phyloP scores from a whole-genome alignment of 441 rosid species.

The Syzygium syzygioides region DNA sequence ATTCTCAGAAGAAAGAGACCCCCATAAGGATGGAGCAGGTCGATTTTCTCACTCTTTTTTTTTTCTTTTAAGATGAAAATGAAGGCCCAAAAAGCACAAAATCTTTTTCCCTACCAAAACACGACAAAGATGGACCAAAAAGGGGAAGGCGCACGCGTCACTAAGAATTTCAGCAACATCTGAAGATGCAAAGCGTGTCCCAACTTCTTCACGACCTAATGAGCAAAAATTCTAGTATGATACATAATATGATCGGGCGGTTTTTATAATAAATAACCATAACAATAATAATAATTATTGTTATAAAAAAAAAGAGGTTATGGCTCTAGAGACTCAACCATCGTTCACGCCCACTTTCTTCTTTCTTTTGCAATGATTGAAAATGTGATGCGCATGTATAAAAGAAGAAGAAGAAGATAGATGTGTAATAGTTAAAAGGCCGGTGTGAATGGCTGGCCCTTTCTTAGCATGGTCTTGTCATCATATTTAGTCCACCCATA shows the following conservation, averaged over 20 bases:
- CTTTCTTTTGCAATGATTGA: background rate
- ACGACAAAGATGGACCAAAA: background rate
- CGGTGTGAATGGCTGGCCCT: background rate
- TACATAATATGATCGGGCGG: background rate
- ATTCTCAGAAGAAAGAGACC: background rate
- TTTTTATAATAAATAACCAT: background rate
- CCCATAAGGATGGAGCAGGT: background rate
- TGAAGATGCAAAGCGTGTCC: background rate
- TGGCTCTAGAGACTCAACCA: background rate
- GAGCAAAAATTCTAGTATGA: background rate
- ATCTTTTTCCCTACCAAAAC: background rate
- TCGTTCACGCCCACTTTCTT: background rate
- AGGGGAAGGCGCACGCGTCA: background rate
- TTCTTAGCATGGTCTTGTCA: background rate
- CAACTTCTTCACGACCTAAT: background rate
- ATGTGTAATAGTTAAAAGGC: background rate
- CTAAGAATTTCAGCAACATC: background rate
- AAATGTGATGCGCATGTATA: background rate
- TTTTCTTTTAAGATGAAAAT: background rate
- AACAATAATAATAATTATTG: fast-evolving
- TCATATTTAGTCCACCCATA: background rate
- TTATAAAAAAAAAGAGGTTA: background rate
- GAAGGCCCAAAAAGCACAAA: background rate
- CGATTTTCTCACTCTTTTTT: background rate
- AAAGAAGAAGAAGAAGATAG: background rate